Percentiles rank a stretch among this genome's conserved stretches.
Conservation (phyloP, 1,284 basidiomycete species). For the Rhodotorula sp. region DNA sequence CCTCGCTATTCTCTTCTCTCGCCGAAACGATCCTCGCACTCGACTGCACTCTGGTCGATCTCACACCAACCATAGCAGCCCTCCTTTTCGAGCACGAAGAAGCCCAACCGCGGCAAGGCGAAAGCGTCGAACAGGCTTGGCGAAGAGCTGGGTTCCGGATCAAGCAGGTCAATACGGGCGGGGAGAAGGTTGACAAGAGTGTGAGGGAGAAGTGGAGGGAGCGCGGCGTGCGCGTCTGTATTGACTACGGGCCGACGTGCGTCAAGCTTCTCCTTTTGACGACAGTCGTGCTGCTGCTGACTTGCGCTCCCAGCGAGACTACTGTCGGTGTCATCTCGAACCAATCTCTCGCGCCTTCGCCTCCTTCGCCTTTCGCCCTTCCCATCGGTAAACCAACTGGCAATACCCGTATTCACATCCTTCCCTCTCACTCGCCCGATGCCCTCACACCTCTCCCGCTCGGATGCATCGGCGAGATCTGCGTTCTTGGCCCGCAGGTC, state of each 20-base stretch:
- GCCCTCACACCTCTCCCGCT: constrained; percentile 29
- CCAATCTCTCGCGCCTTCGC: constrained; percentile 12
- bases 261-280: not conserved
- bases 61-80: constrained; percentile 40
- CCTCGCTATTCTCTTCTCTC: constrained; percentile 39
- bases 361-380: constrained; percentile 15
- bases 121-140: constrained; percentile 28
- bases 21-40: constrained; percentile 34
- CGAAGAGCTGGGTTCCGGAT: constrained; percentile 31
- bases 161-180: constrained; percentile 42
- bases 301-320: constrained; percentile 32
- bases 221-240: constrained; percentile 41
- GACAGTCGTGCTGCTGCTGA: not conserved
- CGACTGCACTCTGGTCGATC: constrained; percentile 39
- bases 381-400: constrained; percentile 44
- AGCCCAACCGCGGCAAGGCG: constrained; percentile 30
- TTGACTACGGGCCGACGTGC: constrained; percentile 44
- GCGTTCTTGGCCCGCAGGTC: constrained; percentile 41
- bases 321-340: constrained; percentile 44
- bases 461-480: constrained; percentile 44
- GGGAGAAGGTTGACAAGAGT: constrained; percentile 41
- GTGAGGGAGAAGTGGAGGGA: constrained; percentile 39
- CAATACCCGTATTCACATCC: constrained; percentile 32
- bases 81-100: constrained; percentile 41
- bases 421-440: constrained; percentile 14